Evolutionary conservation across 2,329 filamentous ascomycete genomes (phyloP).

Genomic region (Aspergillus sp.): DNA sequence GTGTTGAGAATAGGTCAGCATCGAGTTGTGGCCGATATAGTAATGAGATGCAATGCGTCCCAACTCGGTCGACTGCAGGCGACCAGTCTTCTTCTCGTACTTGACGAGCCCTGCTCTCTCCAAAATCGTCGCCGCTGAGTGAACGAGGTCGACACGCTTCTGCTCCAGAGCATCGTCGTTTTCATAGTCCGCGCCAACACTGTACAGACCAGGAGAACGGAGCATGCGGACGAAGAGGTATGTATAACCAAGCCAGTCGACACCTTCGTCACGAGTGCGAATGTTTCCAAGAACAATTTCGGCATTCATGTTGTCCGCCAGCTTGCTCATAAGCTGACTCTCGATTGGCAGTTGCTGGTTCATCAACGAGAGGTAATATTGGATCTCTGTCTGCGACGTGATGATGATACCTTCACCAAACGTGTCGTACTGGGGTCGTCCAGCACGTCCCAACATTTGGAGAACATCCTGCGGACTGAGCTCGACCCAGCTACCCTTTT

Average conservation of each 20-base stretch:
- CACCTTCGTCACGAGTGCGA: slow-evolving; percentile 85
- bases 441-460: slow-evolving; percentile 97
- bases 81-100: slow-evolving; percentile 91
- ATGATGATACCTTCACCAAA: slow-evolving; percentile 99
- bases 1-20: slow-evolving; percentile 95
- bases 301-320: slow-evolving; percentile 94
- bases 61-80: slow-evolving; percentile 85
- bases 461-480: slow-evolving; percentile 95
- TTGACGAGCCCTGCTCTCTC: slow-evolving; percentile 87
- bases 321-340: slow-evolving; percentile 86
- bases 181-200: slow-evolving; percentile 93
- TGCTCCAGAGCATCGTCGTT: slow-evolving; percentile 89
- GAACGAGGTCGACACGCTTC: slow-evolving; percentile 94
- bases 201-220: slow-evolving; percentile 88
- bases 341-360: slow-evolving; percentile 98
- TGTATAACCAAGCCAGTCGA: slow-evolving; percentile 98
- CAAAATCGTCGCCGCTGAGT: slow-evolving; percentile 83
- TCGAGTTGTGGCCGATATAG: slow-evolving; percentile 94
- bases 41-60: slow-evolving; percentile 96
- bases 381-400: slow-evolving; percentile 89
- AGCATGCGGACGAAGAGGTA: slow-evolving; percentile 98
- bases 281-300: slow-evolving; percentile 95
- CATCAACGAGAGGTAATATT: slow-evolving; percentile 93
- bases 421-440: slow-evolving; percentile 92
- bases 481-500: slow-evolving; percentile 98